Evolutionary conservation across 768 basidiomycete genomes (phyloP), one percentile per base, ranked within the genome.

Genomic region (Tylopilus cervinicoccineus): DNA sequence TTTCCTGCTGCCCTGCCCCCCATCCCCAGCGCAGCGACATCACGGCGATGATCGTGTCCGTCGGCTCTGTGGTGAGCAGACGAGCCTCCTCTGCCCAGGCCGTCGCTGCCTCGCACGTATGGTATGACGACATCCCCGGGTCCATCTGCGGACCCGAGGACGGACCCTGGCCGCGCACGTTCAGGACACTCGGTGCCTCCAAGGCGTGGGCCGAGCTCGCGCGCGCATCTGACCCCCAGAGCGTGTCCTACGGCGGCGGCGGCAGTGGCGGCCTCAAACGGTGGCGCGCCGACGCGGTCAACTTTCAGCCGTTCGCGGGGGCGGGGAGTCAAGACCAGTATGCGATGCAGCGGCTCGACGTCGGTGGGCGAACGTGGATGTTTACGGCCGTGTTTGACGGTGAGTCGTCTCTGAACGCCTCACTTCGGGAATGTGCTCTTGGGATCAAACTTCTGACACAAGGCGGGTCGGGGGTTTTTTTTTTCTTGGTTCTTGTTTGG

Each of bases 311-410:
- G 4, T 82, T 78, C 31, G 68, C 71, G 1, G 69, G 64, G 9
- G 72, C 75, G 17, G 69, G 64, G 51, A 84, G 80, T 1, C 84
- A 86, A 66, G 84, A 86, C 56, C 73, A 84, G 48, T 82, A 82
- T 52, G 74, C 81, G 26, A 74, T 83, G 47, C 77, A 76, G 8
- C 73, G 76, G 56, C 70, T 84, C 47, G 69, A 80, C 37, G 68
- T 86, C 45, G 71, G 71, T 41, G 83, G 79, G 13, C 75, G 70
- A 26, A 64, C 69, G 41, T 86, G 84, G 83, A 71, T 73, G n/a
- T 72, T 86, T 53, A 82, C 81, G 2, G 84, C 80, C 39, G 82
- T 86, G 29, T 86, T 86, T 57, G 84, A 86, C 62, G 84, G 84
- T 79, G 56, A 51, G 80, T 60, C 2, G 8, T 28, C 10, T 28